A percentile compares a stretch with the other conserved stretches of the same genome.
phyloP scores from a whole-genome alignment of 2,329 filamentous ascomycete genomes.

The Neonectria ditissima region DNA sequence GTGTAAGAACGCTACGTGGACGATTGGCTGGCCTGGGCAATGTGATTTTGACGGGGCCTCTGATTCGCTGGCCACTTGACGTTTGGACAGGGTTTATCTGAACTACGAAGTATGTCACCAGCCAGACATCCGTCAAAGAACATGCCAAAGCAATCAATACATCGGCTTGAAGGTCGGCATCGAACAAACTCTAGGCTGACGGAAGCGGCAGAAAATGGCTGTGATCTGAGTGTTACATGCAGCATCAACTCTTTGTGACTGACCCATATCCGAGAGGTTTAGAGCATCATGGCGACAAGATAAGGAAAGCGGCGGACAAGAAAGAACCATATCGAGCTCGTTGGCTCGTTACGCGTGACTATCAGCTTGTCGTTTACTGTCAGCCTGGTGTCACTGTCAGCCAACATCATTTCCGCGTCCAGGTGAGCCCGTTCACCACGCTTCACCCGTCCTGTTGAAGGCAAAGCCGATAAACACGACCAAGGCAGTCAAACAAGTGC shows the following conservation, averaged over 20 bases:
- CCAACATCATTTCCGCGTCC: neutral
- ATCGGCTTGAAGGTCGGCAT: constrained; percentile 17
- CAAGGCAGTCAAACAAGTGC: neutral
- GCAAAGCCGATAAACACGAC: neutral
- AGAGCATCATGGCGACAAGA: neutral
- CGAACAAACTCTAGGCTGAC: constrained; percentile 27
- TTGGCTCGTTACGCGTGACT: constrained; percentile 16
- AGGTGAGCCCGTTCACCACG: constrained; percentile 1
- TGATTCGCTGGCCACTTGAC: constrained; percentile 37
- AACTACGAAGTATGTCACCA: constrained; percentile 24
- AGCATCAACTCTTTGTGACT: neutral
- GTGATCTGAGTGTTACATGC: neutral
- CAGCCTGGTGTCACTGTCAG: neutral
- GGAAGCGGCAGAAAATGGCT: constrained; percentile 7
- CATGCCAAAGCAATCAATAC: constrained; percentile 15
- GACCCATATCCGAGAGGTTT: neutral
- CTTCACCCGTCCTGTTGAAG: neutral
- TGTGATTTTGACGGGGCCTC: constrained; percentile 40
- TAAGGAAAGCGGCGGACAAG: neutral
- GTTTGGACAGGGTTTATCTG: constrained; percentile 27
- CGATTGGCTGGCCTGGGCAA: constrained; percentile 37
- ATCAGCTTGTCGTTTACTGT: constrained; percentile 9
- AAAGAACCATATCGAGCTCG: neutral
- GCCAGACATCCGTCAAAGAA: constrained; percentile 14
- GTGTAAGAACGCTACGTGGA: neutral